A percentile compares a stretch with the other conserved stretches of the same genome.
Conservation (phyloP, 345 rosid genomes). For the Arabis alpina region DNA sequence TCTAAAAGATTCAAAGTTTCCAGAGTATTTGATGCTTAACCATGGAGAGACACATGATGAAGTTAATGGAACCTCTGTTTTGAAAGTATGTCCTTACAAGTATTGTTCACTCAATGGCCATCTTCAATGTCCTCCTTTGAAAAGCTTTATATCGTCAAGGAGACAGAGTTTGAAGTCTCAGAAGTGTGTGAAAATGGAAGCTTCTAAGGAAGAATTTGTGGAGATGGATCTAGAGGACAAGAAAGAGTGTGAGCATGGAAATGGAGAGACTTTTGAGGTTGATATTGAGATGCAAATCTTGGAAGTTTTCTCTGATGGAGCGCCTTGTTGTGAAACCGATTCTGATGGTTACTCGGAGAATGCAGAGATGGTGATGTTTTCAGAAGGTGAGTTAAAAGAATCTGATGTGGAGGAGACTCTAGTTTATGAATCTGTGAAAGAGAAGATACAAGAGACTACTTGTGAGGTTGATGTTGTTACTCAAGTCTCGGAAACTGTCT, state of each 20-base stretch:
- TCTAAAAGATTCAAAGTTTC: conserved; percentile 82
- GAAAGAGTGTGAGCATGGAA: conserved; percentile 32
- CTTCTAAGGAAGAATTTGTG: conserved; percentile 44
- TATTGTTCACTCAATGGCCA: conserved; percentile 96
- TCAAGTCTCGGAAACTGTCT: conserved; percentile 41
- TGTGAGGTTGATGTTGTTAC: conserved; percentile 28
- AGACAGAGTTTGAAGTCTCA: conserved; percentile 66
- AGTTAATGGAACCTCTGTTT: conserved; percentile 65
- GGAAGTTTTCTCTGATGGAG: conserved; percentile 47
- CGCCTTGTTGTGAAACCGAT: conserved; percentile 47
- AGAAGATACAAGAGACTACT: conserved; percentile 23
- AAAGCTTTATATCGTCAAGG: conserved; percentile 67
- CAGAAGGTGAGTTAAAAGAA: conserved; percentile 20
- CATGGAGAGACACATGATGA: conserved; percentile 67
- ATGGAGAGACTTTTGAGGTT: conserved; percentile 23
- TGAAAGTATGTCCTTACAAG: conserved; percentile 78
- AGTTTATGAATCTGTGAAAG: conserved; percentile 5
- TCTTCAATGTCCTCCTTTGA: conserved; percentile 75
- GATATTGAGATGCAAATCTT: conserved; percentile 41
- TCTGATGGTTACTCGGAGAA: conserved; percentile 36
- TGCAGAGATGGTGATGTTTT: conserved; percentile 14
- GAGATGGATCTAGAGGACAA: conserved; percentile 51
- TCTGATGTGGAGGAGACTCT: conserved; percentile 14
- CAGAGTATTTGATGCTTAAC: conserved; percentile 66
- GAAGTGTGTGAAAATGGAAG: conserved; percentile 53